These are phyloP conservation scores for Brasenia schreberi DNA, from an alignment of 164 flowering plant species.

Conservation along the genomic window DNA sequence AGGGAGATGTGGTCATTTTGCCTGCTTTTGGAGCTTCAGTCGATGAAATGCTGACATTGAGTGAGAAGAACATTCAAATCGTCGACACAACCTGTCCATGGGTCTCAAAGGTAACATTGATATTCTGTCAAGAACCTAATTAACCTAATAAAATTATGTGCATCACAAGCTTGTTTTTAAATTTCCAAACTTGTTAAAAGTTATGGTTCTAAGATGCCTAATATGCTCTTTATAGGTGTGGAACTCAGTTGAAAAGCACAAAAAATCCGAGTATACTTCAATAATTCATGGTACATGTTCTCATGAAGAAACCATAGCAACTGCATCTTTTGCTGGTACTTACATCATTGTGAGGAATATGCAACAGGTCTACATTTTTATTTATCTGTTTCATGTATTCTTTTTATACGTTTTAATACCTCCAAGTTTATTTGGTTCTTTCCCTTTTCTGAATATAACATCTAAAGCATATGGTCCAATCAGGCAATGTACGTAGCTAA, in stretches of 20 bases:
- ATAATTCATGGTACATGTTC: conserved; percentile 90
- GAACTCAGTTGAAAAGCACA: conserved; percentile 93
- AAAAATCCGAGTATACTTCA: conserved; percentile 87
- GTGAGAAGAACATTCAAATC: conserved; percentile 74
- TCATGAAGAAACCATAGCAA: conserved; percentile 93
- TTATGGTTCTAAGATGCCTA: no score
- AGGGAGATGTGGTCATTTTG: conserved; percentile 87
- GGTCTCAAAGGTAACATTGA: conserved; percentile 72
- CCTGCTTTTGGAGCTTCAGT: conserved; percentile 99
- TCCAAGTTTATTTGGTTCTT: no score
- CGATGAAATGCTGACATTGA: conserved; percentile 74
- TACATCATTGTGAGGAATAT: conserved; percentile 84
- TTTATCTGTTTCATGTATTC: not conserved
- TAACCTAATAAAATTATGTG: no score
- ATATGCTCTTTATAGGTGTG: conserved; percentile 43
- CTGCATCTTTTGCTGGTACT: conserved; percentile 93
- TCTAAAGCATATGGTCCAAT: not conserved
- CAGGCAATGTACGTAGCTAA: conserved; percentile 94
- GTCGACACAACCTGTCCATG: conserved; percentile 99
- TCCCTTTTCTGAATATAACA: no score
- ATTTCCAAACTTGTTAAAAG: no score
- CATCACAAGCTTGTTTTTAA: no score
- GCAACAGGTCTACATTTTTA: conserved; percentile 42
- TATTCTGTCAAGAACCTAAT: not conserved
- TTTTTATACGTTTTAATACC: no score